Conservation (phyloP, 2,329 filamentous ascomycete species). For the Microthyrium microscopicum region DNA sequence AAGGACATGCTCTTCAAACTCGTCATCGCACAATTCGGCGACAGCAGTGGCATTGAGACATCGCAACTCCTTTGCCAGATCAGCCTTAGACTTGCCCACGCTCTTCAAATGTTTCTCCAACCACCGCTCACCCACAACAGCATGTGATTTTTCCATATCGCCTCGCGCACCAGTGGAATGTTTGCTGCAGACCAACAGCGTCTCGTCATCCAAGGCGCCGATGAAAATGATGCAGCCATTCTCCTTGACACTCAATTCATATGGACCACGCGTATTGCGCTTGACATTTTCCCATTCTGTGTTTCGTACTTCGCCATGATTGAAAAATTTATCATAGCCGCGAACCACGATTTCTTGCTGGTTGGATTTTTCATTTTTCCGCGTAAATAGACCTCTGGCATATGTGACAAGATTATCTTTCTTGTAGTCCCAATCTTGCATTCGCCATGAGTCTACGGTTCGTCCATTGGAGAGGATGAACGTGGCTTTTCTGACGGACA, state of each 20-base stretch:
- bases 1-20: conserved; percentile 91
- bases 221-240: conserved; percentile 99
- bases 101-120: conserved; percentile 62
- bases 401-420: conserved; percentile 72
- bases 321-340: conserved; percentile 99
- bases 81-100: conserved; percentile 60
- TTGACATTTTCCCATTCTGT: conserved; percentile 75
- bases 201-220: conserved; percentile 74
- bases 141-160: conserved; percentile 63
- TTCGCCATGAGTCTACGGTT: conserved; percentile 75
- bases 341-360: conserved; percentile 65
- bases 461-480: conserved; percentile 53
- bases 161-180: conserved; percentile 77
- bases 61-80: conserved; percentile 61
- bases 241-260: conserved; percentile 92
- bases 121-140: conserved; percentile 65
- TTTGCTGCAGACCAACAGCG: conserved; percentile 93
- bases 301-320: conserved; percentile 62
- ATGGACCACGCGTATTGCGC: conserved; percentile 62
- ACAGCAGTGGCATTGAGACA: conserved; percentile 83
- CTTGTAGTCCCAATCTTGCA: conserved; percentile 96
- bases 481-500: conserved; percentile 65
- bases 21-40: conserved; percentile 88
- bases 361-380: conserved; percentile 43
- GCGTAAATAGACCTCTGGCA: conserved; percentile 88